Evolutionary conservation across 2,329 filamentous ascomycete genomes (phyloP).

Genomic region (Exophiala sideris): DNA sequence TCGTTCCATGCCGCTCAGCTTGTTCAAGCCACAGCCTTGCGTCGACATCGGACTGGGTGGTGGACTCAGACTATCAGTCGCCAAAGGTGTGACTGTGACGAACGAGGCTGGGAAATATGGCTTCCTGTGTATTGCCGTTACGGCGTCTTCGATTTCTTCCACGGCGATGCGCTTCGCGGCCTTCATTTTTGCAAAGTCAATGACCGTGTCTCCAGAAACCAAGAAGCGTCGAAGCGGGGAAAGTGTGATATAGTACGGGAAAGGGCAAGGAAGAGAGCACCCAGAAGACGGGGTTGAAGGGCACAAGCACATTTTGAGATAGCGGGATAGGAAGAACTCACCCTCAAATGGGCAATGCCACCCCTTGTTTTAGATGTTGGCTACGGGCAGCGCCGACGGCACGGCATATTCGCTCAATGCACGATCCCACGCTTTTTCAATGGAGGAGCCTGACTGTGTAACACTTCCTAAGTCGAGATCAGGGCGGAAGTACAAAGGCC

Average conservation of each 20-base stretch:
- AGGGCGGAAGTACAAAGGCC: background rate
- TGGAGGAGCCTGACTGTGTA: background rate
- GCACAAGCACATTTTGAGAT: background rate
- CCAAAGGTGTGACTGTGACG: constrained; percentile 6
- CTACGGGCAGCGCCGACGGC: background rate
- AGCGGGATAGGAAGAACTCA: background rate
- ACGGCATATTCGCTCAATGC: background rate
- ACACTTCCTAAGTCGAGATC: background rate
- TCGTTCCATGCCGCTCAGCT: constrained; percentile 22
- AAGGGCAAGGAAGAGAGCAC: background rate
- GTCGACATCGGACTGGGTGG: constrained; percentile 13
- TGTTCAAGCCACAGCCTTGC: background rate
- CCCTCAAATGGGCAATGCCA: background rate
- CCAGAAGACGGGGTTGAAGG: background rate
- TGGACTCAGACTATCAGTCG: constrained; percentile 17
- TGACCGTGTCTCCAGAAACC: constrained; percentile 2
- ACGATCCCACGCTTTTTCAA: background rate
- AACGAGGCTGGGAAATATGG: constrained; percentile 13
- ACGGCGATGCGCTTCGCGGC: constrained; percentile 19
- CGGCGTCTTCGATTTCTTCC: constrained; percentile 13
- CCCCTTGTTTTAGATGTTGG: background rate
- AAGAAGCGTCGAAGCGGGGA: background rate
- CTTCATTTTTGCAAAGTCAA: constrained; percentile 13
- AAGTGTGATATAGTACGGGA: background rate
- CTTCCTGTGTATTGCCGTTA: constrained; percentile 3